Conservation (phyloP, 805 yeast genomes). For the Nakazawaea wickerhamii region DNA sequence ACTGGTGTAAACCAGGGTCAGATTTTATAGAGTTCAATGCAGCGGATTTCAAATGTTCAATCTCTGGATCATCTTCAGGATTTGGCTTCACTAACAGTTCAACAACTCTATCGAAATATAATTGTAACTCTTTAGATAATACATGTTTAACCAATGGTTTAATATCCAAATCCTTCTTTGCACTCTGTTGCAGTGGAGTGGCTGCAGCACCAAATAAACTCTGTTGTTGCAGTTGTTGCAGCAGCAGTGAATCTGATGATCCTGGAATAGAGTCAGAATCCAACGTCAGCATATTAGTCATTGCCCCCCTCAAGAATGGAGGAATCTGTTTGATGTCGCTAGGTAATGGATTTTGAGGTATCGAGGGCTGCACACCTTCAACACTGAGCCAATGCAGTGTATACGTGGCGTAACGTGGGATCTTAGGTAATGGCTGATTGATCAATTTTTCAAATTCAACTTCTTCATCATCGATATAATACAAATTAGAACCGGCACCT, state of each 20-base stretch:
- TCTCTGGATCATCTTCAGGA: constrained; percentile 35
- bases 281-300: constrained; percentile 52
- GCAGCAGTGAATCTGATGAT: constrained; percentile 20
- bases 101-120: constrained; percentile 87
- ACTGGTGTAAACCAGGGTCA: constrained; percentile 95
- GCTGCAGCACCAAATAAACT: not conserved
- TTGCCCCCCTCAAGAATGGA: constrained; percentile 79
- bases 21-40: constrained; percentile 80
- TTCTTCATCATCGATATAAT: constrained; percentile 87
- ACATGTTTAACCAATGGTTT: constrained; percentile 95
- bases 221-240: constrained; percentile 13
- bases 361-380: constrained; percentile 97
- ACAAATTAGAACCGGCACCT: constrained; percentile 89
- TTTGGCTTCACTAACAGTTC: constrained; percentile 64
- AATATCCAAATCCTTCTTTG: constrained; percentile 50
- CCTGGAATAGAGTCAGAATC: constrained; percentile 36
- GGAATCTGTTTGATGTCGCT: constrained; percentile 74
- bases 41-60: constrained; percentile 60
- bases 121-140: constrained; percentile 85
- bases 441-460: constrained; percentile 90
- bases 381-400: constrained; percentile 98
- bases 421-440: constrained; percentile 91
- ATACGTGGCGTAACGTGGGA: constrained; percentile 86
- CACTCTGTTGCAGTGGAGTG: not conserved
- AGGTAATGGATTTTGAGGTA: constrained; percentile 90